Evolutionary conservation across 2,329 filamentous ascomycete genomes (phyloP).

Genomic region (Lasiodiplodia sp.): DNA sequence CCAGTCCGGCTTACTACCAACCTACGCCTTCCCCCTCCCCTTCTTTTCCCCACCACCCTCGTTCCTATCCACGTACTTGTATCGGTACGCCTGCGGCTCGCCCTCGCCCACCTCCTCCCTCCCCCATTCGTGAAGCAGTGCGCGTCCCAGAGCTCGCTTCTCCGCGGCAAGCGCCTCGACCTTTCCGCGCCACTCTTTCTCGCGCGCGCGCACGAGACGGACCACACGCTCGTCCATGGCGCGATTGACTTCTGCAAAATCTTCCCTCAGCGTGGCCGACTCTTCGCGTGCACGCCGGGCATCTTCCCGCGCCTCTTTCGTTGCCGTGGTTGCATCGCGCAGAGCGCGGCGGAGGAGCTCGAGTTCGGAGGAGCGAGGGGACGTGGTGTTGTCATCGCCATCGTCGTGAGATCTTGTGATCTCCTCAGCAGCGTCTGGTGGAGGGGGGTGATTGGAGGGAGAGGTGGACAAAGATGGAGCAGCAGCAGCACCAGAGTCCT

Average conservation of each 20-base stretch:
- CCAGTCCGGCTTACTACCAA: background rate
- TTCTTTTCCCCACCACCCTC: background rate
- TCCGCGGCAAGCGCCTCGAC: slow-evolving; percentile 37
- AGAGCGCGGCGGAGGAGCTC: slow-evolving; percentile 14
- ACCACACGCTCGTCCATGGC: slow-evolving; percentile 28
- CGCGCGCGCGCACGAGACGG: slow-evolving; percentile 6
- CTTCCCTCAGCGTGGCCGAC: background rate
- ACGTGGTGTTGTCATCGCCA: background rate
- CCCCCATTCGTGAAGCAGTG: slow-evolving; percentile 85
- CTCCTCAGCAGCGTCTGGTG: background rate
- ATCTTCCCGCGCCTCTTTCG: slow-evolving; percentile 10
- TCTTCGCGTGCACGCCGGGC: slow-evolving; percentile 4
- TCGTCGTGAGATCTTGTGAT: background rate
- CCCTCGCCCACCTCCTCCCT: slow-evolving; percentile 53
- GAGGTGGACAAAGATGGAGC: background rate
- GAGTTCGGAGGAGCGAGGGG: background rate
- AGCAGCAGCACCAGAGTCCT: background rate
- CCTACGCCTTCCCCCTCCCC: background rate
- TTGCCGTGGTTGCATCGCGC: background rate
- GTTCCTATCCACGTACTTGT: slow-evolving; percentile 36
- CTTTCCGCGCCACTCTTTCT: slow-evolving; percentile 23
- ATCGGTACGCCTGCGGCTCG: slow-evolving; percentile 43
- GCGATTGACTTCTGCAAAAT: slow-evolving; percentile 15
- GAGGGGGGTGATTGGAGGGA: background rate
- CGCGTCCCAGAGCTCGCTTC: slow-evolving; percentile 46